Evolutionary conservation across 768 basidiomycete species (phyloP).

Genomic region (Collybia mongolica): DNA sequence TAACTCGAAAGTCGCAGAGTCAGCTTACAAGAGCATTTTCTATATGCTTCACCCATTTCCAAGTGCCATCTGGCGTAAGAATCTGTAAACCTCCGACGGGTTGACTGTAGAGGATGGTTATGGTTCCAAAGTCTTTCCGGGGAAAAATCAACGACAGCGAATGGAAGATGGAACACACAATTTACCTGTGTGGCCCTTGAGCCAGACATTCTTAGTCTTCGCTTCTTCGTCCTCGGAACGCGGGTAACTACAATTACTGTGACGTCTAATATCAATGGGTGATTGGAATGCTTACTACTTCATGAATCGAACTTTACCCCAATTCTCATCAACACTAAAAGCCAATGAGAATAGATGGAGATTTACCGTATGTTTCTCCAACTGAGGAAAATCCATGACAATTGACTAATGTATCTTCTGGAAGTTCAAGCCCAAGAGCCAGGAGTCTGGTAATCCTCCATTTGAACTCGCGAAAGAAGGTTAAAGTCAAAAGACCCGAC

Average conservation of each 20-base stretch:
- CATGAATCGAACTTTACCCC: conserved; percentile 38
- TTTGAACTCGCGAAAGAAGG: neutral
- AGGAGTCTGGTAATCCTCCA: conserved; percentile 19
- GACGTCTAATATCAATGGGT: neutral
- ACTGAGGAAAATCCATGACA: conserved; percentile 32
- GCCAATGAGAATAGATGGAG: neutral
- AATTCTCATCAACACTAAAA: neutral
- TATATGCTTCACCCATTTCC: conserved; percentile 48
- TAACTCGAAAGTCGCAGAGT: neutral
- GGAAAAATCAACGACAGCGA: neutral
- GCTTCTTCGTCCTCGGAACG: conserved; percentile 40
- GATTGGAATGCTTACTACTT: conserved; percentile 38
- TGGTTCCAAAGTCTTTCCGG: conserved; percentile 5
- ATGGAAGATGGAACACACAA: neutral
- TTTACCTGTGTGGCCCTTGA: conserved; percentile 48
- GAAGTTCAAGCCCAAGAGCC: conserved; percentile 42
- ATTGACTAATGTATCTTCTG: conserved; percentile 41
- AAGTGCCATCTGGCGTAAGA: conserved; percentile 35
- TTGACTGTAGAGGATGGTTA: conserved; percentile 49
- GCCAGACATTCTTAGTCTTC: conserved; percentile 44
- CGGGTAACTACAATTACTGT: conserved; percentile 29
- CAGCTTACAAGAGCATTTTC: conserved; percentile 41
- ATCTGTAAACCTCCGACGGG: conserved; percentile 49
- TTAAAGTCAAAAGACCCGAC: conserved; percentile 11
- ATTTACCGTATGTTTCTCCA: conserved; percentile 35